A percentile compares a stretch with the other conserved stretches of the same genome.
These are phyloP conservation scores for Arctium minus DNA, from an alignment of 129 eudicot species.

Conservation along the genomic window DNA sequence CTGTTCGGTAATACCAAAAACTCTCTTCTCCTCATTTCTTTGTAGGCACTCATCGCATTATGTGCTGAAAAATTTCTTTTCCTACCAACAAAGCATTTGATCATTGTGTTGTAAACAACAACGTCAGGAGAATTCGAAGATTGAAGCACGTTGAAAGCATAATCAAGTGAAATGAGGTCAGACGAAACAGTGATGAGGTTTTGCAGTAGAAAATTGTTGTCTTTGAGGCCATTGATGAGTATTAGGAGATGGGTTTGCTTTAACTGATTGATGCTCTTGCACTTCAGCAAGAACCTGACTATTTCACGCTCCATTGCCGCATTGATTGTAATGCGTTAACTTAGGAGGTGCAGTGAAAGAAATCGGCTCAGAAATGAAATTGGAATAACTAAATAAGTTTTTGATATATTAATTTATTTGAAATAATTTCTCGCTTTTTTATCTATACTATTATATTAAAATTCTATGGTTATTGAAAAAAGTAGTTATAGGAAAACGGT, in stretches of 20 bases:
- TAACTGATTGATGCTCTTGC: conserved; percentile 39
- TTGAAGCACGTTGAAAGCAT: conserved; percentile 38
- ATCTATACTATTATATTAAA: no score
- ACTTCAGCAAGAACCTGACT: conserved; percentile 36
- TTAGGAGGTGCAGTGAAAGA: no score
- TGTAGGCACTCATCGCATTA: conserved; percentile 29
- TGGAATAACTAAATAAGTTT: no score
- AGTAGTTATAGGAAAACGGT: no score
- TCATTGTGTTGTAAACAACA: conserved; percentile 49
- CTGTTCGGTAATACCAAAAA: conserved; percentile 32
- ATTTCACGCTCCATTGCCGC: conserved; percentile 37
- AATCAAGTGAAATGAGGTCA: conserved; percentile 47
- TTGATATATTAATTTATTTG: no score
- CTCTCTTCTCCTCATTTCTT: conserved; percentile 27
- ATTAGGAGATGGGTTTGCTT: conserved; percentile 53
- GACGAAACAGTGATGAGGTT: conserved; percentile 47
- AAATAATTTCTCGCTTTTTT: no score
- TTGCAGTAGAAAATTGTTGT: conserved; percentile 33
- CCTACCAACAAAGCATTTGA: conserved; percentile 41
- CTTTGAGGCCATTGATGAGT: conserved; percentile 38
- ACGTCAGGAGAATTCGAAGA: conserved; percentile 18
- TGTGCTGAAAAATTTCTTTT: background rate
- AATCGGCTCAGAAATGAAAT: no score
- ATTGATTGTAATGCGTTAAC: no score
- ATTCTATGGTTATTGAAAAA: no score